These are phyloP conservation scores for Amphibolis antarctica DNA, from an alignment of 106 monocot genomes.

Conservation along the genomic window DNA sequence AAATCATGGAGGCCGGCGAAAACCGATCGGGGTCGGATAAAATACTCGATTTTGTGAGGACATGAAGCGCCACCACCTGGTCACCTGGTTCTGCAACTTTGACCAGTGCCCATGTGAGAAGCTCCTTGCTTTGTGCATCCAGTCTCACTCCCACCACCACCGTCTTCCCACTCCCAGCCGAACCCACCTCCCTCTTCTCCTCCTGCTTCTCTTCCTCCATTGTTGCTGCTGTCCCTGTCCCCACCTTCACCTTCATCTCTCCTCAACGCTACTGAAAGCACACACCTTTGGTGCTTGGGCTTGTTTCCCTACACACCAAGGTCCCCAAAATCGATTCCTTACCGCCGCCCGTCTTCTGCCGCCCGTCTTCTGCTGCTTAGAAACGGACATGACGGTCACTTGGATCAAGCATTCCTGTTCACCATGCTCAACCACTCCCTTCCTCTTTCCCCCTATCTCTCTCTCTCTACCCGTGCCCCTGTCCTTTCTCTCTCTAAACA, in stretches of 20 bases:
- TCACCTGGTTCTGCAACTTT: constrained; percentile 44
- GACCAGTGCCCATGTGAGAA: constrained; percentile 61
- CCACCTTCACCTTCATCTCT: neutral
- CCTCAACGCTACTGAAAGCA: neutral
- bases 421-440: neutral
- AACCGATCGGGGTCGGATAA: constrained; percentile 10
- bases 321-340: neutral
- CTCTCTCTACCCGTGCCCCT: neutral
- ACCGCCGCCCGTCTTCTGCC: neutral
- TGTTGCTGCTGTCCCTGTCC: neutral
- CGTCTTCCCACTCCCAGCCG: constrained; percentile 3
- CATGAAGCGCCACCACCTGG: constrained; percentile 42
- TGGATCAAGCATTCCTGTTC: constrained; percentile 7
- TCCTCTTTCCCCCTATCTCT: neutral
- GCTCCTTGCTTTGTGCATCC: constrained; percentile 40
- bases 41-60: constrained; percentile 12
- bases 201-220: neutral
- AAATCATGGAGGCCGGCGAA: constrained; percentile 19
- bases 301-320: neutral
- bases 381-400: neutral
- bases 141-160: constrained; percentile 44
- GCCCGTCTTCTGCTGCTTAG: neutral
- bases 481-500: neutral
- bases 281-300: neutral
- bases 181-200: neutral